phyloP scores from a whole-genome alignment of 495 filamentous ascomycete species.

The Penicillium manginii region DNA sequence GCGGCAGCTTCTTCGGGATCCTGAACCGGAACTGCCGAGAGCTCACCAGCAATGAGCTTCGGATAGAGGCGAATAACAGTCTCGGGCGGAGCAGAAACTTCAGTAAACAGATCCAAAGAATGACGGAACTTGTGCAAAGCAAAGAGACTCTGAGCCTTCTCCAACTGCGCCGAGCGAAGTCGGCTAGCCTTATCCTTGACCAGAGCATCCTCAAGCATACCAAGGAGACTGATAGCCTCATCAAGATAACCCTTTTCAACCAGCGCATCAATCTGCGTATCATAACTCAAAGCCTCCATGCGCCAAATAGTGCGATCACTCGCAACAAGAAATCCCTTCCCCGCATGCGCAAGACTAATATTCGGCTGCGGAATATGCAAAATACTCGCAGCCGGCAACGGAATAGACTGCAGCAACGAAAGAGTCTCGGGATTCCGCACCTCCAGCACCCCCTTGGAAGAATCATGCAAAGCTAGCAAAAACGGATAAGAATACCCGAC shows the following conservation, averaged over 20 bases:
- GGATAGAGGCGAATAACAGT: conserved; percentile 87
- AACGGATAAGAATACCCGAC: conserved; percentile 97
- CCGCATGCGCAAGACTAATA: conserved; percentile 88
- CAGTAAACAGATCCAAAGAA: conserved; percentile 88
- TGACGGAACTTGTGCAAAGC: conserved; percentile 79
- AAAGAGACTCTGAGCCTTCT: conserved; percentile 87
- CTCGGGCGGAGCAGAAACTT: conserved; percentile 86
- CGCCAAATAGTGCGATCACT: conserved; percentile 93
- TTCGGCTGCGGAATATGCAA: conserved; percentile 95
- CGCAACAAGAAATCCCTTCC: conserved; percentile 88
- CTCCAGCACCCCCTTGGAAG: conserved; percentile 84
- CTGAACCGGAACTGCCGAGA: conserved; percentile 59
- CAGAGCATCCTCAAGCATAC: conserved; percentile 90
- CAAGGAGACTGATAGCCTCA: conserved; percentile 87
- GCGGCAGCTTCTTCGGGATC: conserved; percentile 22
- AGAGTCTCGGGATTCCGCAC: conserved; percentile 92
- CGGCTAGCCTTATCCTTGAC: conserved; percentile 80
- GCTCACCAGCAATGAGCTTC: conserved; percentile 77
- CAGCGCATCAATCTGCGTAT: conserved; percentile 85
- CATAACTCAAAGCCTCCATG: conserved; percentile 92
- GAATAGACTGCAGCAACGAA: conserved; percentile 81
- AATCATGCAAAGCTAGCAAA: conserved; percentile 80
- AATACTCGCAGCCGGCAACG: conserved; percentile 75
- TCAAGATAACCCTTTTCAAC: conserved; percentile 77
- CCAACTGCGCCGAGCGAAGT: conserved; percentile 81